Evolutionary conservation across 176 grass and related monocot species (phyloP).

Genomic region (Zoysia japonica): DNA sequence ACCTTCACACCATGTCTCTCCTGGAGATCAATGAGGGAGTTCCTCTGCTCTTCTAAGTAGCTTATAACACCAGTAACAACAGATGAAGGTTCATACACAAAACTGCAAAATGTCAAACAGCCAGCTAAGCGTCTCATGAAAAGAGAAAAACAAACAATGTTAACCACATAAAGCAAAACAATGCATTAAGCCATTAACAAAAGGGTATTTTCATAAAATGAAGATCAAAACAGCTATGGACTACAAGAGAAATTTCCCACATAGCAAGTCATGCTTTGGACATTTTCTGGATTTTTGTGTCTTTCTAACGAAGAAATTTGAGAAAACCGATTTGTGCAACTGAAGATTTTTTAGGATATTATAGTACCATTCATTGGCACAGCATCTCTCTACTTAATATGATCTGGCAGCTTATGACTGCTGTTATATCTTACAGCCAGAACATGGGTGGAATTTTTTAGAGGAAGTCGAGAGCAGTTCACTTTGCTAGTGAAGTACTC

Average conservation of each 20-base stretch:
- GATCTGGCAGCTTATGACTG: background rate
- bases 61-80: conserved; percentile 82
- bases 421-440: conserved; percentile 8
- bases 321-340: background rate
- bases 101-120: conserved; percentile 51
- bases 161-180: conserved; percentile 2
- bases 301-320: background rate
- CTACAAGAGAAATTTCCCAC: background rate
- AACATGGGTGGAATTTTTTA: background rate
- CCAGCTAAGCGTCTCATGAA: conserved; percentile 16
- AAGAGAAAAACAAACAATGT: background rate
- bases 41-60: conserved; percentile 82
- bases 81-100: conserved; percentile 91
- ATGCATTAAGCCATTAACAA: background rate
- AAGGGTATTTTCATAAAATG: conserved; percentile 12
- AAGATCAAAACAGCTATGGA: background rate
- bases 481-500: conserved; percentile 7
- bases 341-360: background rate
- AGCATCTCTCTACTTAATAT: background rate
- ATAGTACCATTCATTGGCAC: background rate
- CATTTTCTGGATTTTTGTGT: background rate
- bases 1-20: conserved; percentile 83
- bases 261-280: background rate
- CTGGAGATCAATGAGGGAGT: conserved; percentile 78
- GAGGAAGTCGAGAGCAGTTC: background rate